Evolutionary conservation across 495 filamentous ascomycete genomes (phyloP).

Genomic region (Jackrogersella multiformis): DNA sequence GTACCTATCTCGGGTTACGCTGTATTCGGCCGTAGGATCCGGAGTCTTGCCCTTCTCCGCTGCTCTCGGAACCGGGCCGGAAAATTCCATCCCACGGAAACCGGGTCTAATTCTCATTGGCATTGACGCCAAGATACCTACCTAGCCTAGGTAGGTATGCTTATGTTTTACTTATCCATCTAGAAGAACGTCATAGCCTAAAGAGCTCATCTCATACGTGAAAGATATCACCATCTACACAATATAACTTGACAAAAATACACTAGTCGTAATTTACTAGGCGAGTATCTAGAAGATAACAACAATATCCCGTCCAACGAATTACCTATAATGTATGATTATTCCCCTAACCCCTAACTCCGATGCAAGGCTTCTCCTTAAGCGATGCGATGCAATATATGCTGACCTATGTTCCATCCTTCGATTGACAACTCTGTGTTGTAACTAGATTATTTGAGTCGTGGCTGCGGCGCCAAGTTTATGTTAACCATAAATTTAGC

Average conservation of each 20-base stretch:
- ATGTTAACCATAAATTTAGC: not conserved
- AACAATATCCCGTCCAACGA: constrained; percentile 16
- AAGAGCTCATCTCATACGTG: not conserved
- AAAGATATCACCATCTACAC: constrained; percentile 4
- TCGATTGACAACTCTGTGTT: constrained; percentile 15
- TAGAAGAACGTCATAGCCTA: too few species aligned
- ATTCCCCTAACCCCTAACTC: constrained; percentile 15
- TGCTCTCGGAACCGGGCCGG: not conserved
- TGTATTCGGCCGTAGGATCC: not conserved
- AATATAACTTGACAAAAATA: constrained; percentile 22
- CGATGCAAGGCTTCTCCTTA: constrained; percentile 10
- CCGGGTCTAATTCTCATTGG: not conserved
- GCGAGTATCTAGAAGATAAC: constrained; percentile 9
- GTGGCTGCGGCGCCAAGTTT: not conserved
- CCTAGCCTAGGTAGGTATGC: too few species aligned
- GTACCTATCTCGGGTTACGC: not conserved
- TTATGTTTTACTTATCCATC: too few species aligned
- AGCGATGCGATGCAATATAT: constrained; percentile 28
- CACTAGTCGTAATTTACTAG: constrained; percentile 11
- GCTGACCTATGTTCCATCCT: constrained; percentile 17
- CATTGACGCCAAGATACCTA: too few species aligned
- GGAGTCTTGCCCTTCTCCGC: not conserved
- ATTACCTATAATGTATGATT: too few species aligned
- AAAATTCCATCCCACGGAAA: not conserved
- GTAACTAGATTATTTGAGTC: not conserved